Evolutionary conservation across 148 eudicot species (phyloP).

Genomic region (Suaeda aralocaspica): DNA sequence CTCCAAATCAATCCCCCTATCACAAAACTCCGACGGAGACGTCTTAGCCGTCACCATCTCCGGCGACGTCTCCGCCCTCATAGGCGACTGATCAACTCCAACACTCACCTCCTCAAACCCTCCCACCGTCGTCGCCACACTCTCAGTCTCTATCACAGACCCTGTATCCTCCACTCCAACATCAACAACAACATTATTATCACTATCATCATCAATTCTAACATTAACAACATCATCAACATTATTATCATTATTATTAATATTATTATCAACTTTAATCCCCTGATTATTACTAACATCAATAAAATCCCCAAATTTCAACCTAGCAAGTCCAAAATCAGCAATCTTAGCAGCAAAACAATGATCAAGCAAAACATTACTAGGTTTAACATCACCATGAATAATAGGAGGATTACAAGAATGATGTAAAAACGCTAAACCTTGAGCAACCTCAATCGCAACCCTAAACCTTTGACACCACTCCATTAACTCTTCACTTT

Average conservation of each 20-base stretch:
- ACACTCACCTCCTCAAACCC: conserved; percentile 58
- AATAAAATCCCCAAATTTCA: conserved; percentile 42
- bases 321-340: conserved; percentile 86
- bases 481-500: conserved; percentile 40
- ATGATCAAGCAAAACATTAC: conserved; percentile 68
- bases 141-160: conserved; percentile 63
- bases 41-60: conserved; percentile 44
- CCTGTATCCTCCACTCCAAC: conserved; percentile 52
- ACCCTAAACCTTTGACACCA: conserved; percentile 54
- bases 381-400: conserved; percentile 95
- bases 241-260: conserved; percentile 16
- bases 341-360: conserved; percentile 63
- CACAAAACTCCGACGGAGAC: conserved; percentile 42
- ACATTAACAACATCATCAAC: conserved; percentile 24
- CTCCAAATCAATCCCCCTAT: conserved; percentile 36
- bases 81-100: conserved; percentile 51
- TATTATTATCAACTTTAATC: neutral
- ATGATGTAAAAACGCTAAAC: conserved; percentile 68
- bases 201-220: conserved; percentile 18
- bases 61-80: conserved; percentile 60
- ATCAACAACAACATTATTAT: conserved; percentile 23
- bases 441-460: conserved; percentile 64
- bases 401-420: conserved; percentile 66
- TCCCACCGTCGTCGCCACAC: conserved; percentile 47
- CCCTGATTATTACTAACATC: neutral